These are phyloP conservation scores for Sphagnum tenellum DNA, from an alignment of 225 moss, liverwort and hornwort genomes.

Conservation along the genomic window DNA sequence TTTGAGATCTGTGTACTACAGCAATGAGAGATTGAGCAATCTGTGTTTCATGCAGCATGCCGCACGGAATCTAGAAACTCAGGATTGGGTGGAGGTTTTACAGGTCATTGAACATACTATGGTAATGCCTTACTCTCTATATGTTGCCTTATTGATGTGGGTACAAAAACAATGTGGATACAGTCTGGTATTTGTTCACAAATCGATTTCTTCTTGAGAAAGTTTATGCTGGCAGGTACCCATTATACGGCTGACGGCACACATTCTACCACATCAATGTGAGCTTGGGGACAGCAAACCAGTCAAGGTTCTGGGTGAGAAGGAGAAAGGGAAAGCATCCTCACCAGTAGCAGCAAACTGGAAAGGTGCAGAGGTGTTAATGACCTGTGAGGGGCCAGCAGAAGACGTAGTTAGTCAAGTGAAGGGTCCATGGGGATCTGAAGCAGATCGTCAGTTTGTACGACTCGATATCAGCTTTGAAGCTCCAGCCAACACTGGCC, in stretches of 20 bases:
- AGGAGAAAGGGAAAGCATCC: slow-evolving; percentile 26
- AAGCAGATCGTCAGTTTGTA: slow-evolving; percentile 67
- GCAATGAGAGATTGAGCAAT: neutral
- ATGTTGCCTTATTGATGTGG: too few species aligned
- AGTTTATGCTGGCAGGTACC: slow-evolving; percentile 45
- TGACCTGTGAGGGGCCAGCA: slow-evolving; percentile 32
- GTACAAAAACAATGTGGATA: neutral
- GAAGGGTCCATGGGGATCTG: slow-evolving; percentile 80
- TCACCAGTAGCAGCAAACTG: slow-evolving; percentile 14
- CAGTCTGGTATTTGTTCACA: neutral
- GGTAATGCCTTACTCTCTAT: slow-evolving; percentile 17
- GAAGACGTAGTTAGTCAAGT: neutral
- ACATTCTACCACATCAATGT: slow-evolving; percentile 80
- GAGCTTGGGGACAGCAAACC: slow-evolving; percentile 41
- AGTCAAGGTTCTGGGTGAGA: slow-evolving; percentile 35
- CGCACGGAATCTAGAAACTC: slow-evolving; percentile 81
- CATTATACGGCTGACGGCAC: slow-evolving; percentile 70
- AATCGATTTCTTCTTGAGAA: neutral
- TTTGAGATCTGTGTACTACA: slow-evolving; percentile 1
- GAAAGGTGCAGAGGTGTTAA: slow-evolving; percentile 34
- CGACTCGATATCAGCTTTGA: slow-evolving; percentile 91
- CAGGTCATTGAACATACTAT: slow-evolving; percentile 81
- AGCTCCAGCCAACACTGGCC: slow-evolving; percentile 72
- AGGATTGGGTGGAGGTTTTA: slow-evolving; percentile 88
- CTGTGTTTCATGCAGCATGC: slow-evolving; percentile 57